phyloP scores from a whole-genome alignment of 2,329 filamentous ascomycete species.

The Trichoderma oligosporum region DNA sequence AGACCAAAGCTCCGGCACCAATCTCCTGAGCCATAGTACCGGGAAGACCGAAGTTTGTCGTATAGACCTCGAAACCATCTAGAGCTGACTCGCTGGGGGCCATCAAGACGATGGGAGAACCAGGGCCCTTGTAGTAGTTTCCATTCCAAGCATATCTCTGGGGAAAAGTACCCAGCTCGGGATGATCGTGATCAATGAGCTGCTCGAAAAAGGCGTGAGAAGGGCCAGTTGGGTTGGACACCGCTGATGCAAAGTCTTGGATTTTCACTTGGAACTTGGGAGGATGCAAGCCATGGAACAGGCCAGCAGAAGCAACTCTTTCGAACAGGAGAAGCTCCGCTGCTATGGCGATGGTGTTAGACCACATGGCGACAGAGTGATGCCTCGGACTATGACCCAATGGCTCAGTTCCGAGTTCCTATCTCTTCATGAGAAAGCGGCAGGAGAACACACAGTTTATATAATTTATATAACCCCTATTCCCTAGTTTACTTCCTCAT shows the following conservation, averaged over 20 bases:
- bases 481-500: neutral
- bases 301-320: neutral
- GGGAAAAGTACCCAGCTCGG: conserved; percentile 57
- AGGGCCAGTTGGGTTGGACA: neutral
- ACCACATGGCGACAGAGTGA: conserved; percentile 7
- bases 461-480: conserved; percentile 10
- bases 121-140: conserved; percentile 66
- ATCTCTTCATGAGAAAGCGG: neutral
- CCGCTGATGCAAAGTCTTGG: neutral
- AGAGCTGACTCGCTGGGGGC: conserved; percentile 62
- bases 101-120: conserved; percentile 71
- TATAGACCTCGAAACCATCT: conserved; percentile 54
- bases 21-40: conserved; percentile 63
- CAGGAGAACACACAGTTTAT: neutral
- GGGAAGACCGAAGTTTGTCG: conserved; percentile 69
- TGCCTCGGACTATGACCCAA: neutral
- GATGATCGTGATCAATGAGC: conserved; percentile 56
- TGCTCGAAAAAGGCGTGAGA: conserved; percentile 44
- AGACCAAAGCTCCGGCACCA: conserved; percentile 67
- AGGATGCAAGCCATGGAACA: neutral
- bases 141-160: conserved; percentile 79
- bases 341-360: neutral
- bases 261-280: neutral
- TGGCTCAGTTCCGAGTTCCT: neutral
- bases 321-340: conserved; percentile 15